phyloP scores from a whole-genome alignment of 108 stramenopile species.

The Craspedostauros australis region DNA sequence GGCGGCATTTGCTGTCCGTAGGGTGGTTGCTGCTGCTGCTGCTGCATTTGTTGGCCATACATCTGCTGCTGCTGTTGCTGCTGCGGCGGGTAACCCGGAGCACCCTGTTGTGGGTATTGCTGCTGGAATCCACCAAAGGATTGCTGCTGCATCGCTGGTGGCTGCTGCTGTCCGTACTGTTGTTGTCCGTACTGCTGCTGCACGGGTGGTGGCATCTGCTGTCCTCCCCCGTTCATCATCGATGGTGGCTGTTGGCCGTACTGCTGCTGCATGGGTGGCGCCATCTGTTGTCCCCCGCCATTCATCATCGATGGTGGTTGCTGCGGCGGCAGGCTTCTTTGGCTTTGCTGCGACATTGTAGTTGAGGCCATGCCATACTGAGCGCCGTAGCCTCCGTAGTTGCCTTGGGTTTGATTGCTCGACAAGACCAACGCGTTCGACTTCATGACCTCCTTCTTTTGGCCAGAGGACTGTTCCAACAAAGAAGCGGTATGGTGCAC shows the following conservation, averaged over 20 bases:
- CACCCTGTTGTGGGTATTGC: too few relatives aligned
- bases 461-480: constrained; percentile 25
- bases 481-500: constrained; percentile 15
- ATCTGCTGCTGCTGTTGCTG: too few relatives aligned
- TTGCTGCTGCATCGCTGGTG: too few relatives aligned
- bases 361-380: constrained; percentile 7
- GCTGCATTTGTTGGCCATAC: too few relatives aligned
- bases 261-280: constrained; percentile 24
- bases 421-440: constrained; percentile 50
- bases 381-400: constrained; percentile 50
- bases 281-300: constrained; percentile 13
- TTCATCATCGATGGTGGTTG: constrained; percentile 8
- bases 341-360: constrained; percentile 7
- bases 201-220: constrained; percentile 16
- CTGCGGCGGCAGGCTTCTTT: constrained; percentile 2
- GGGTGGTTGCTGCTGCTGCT: too few relatives aligned
- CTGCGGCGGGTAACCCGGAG: too few relatives aligned
- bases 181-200: constrained; percentile 20
- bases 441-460: constrained; percentile 55
- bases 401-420: constrained; percentile 52
- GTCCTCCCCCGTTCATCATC: too few relatives aligned
- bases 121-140: too few relatives aligned
- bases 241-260: constrained; percentile 37
- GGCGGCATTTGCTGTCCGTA: too few relatives aligned
- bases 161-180: constrained; percentile 25